A percentile compares a stretch with the other conserved stretches of the same genome.
Conservation (phyloP, 495 filamentous ascomycete species). For the Hypoxylon rickii region DNA sequence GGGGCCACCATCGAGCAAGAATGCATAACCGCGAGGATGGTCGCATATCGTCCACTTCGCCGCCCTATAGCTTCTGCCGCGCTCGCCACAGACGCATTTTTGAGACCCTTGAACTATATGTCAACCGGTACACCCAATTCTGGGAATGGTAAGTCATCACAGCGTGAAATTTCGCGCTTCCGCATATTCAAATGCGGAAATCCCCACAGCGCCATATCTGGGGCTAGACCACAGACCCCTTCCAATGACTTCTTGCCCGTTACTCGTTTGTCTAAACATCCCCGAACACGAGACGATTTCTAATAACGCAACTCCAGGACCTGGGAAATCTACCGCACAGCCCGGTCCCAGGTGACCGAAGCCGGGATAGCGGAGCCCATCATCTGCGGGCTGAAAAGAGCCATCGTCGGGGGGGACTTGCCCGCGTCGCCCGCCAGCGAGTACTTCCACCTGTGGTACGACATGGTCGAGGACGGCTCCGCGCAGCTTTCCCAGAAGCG, state of each 20-base stretch:
- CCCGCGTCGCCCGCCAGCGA: background rate
- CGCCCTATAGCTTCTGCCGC: conserved; percentile 17
- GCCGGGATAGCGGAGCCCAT: background rate
- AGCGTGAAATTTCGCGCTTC: background rate
- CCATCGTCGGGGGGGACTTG: background rate
- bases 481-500: conserved; percentile 3
- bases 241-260: background rate
- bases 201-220: no score
- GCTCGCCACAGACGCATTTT: conserved; percentile 21
- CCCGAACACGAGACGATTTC: background rate
- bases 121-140: conserved; percentile 1
- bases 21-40: conserved; percentile 25
- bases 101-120: conserved; percentile 15
- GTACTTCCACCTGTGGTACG: conserved; percentile 1
- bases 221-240: no score
- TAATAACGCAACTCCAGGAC: background rate
- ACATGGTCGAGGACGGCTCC: conserved; percentile 4
- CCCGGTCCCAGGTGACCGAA: conserved; percentile 3
- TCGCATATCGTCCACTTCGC: conserved; percentile 15
- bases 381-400: conserved; percentile 3
- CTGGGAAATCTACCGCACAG: conserved; percentile 2
- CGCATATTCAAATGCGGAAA: background rate
- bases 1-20: conserved; percentile 13
- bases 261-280: background rate
- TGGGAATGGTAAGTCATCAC: conserved; percentile 3